These are phyloP conservation scores for Podospora fimiseda DNA, from an alignment of 495 filamentous ascomycete species.

Conservation along the genomic window DNA sequence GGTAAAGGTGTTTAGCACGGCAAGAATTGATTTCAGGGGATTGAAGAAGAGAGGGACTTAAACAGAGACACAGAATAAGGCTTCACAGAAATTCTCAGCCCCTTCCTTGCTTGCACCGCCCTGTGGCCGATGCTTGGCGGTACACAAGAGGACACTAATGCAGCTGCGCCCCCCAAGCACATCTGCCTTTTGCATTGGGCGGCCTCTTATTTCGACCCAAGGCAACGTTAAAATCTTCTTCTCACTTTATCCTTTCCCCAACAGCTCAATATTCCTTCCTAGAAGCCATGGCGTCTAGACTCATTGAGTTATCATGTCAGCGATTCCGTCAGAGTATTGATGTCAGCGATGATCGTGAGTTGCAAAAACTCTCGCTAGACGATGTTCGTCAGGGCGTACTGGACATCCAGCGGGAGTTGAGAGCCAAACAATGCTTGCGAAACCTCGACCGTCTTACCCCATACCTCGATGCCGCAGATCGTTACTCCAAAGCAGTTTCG, in stretches of 20 bases:
- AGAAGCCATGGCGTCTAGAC: background rate
- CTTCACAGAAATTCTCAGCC: too few relatives aligned
- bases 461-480: background rate
- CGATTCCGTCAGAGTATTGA: background rate
- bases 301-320: background rate
- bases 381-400: background rate
- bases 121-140: too few relatives aligned
- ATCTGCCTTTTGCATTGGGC: too few relatives aligned
- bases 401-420: background rate
- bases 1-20: too few relatives aligned
- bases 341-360: background rate
- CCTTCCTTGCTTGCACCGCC: too few relatives aligned
- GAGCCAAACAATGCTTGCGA: background rate
- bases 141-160: too few relatives aligned
- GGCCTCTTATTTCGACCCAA: too few relatives aligned
- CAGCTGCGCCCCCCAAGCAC: too few relatives aligned
- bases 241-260: background rate
- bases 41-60: too few relatives aligned
- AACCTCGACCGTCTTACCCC: background rate
- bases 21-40: too few relatives aligned
- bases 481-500: background rate
- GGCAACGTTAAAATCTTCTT: background rate
- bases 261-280: background rate
- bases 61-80: too few relatives aligned
- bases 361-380: background rate